Base-by-base conservation (phyloP, 768 basidiomycete genomes). In the Austroboletus eburneus region DNA sequence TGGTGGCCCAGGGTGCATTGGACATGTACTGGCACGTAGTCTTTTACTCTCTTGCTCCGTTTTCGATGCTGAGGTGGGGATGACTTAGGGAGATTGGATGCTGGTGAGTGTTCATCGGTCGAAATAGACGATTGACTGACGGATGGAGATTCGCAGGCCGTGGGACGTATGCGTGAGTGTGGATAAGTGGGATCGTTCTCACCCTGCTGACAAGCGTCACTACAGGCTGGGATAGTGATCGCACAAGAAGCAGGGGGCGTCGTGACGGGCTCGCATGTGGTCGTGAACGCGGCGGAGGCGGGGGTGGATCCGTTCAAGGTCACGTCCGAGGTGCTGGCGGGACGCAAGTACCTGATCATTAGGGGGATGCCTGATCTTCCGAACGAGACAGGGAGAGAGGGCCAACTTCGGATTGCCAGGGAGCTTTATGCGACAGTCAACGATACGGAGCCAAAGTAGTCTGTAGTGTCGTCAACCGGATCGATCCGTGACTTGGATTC, bases 361-460 rank as follows among this genome's bases (percentile, higher is more conserved):
- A 73, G 89, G 17, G 82, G 76, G 2, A 81, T 91, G 32, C 77
- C 75, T 0, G 82, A 80, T 54, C 73, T 80, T 3, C 54, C 75
- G 70, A 66, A 58, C 8, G 93, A 95, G 68, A 83, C 73, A 14
- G 78, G 80, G 1, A 57, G 67, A 34, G 78, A 89, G 27, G 83
- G 83, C 0, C 93, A 96, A 63, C 79, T 82, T 56, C 73, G 88
- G 43, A 78, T 96, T 37, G 83, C 91, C 39, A 76, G 74, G 56
- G 92, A 94, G 60, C 91, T 94, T 62, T 95, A 92, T 57, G 79
- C 78, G n/a, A 81, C 78, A 4, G 85, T 91, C 5, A 77, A 82
- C 46, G 88, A 94, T 51, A 75, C 78, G 43, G 77, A 81, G 4
- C 71, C 80, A 6, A 73, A 76, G 54, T 83, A 67, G 34, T 3